A percentile compares a stretch with the other conserved stretches of the same genome.
phyloP scores from a whole-genome alignment of 2,329 filamentous ascomycete genomes.

The Phaeosphaeriaceae sp. region DNA sequence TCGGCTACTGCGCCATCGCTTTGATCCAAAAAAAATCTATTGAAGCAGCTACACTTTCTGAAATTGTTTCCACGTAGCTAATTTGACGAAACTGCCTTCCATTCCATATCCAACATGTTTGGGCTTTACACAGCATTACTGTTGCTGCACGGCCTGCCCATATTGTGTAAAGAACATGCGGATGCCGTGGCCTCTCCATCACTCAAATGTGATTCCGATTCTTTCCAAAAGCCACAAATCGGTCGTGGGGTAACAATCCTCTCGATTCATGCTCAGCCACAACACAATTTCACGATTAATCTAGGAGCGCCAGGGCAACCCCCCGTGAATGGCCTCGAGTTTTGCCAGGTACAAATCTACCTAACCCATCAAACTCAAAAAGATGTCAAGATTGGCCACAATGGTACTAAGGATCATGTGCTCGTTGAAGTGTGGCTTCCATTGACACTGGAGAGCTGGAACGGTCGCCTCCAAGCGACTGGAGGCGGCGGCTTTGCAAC shows the following conservation, averaged over 20 bases:
- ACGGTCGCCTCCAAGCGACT: constrained; percentile 40
- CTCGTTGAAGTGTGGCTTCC: constrained; percentile 42
- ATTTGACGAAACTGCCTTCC: too few species aligned
- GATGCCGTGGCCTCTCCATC: neutral
- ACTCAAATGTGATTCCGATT: constrained; percentile 11
- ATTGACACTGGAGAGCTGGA: constrained; percentile 32
- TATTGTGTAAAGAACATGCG: neutral
- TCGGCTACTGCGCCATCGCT: too few species aligned
- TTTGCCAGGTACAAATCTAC: constrained; percentile 32
- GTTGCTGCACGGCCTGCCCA: neutral
- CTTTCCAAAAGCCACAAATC: constrained; percentile 9
- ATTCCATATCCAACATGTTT: neutral
- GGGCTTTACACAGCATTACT: neutral
- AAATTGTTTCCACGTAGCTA: too few species aligned
- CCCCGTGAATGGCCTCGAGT: constrained; percentile 17
- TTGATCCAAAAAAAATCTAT: too few species aligned
- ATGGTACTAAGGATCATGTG: constrained; percentile 22
- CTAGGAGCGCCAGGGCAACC: constrained; percentile 10
- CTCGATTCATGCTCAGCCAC: constrained; percentile 17
- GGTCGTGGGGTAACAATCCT: constrained; percentile 15
- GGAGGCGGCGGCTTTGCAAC: constrained; percentile 40
- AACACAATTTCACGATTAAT: constrained; percentile 21
- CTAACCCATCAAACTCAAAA: constrained; percentile 19
- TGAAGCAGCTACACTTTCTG: neutral
- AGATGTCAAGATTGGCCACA: neutral